Percentiles rank a stretch among this genome's conserved stretches.
Conservation (phyloP, 2,329 filamentous ascomycete genomes). For the Plectosphaerella sp. region DNA sequence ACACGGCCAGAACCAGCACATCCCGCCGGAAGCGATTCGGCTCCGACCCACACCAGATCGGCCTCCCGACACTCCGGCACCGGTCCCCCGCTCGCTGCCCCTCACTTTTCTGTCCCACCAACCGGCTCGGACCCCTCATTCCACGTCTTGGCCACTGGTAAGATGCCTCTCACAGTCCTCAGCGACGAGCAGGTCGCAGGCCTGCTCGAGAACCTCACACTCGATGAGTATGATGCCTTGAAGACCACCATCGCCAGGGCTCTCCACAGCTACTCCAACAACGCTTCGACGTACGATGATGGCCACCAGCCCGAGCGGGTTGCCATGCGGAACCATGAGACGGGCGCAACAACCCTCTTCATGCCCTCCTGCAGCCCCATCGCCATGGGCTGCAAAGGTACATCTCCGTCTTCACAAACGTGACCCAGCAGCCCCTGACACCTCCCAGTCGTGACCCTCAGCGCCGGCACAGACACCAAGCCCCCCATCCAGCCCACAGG, state of each 20-base stretch:
- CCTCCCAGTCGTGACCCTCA: conserved; percentile 56
- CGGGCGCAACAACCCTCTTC: conserved; percentile 61
- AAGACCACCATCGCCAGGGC: conserved; percentile 43
- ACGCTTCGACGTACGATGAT: conserved; percentile 36
- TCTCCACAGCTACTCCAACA: conserved; percentile 59
- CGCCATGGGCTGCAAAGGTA: conserved; percentile 66
- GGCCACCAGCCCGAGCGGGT: conserved; percentile 51
- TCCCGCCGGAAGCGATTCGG: too few relatives aligned
- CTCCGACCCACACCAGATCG: background rate
- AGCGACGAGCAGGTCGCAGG: conserved; percentile 51
- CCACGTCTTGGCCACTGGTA: conserved; percentile 11
- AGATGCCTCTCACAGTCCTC: conserved; percentile 55
- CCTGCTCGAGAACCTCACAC: conserved; percentile 48
- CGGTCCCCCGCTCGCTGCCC: background rate
- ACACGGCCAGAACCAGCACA: too few relatives aligned
- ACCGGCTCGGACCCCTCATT: background rate
- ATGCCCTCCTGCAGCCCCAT: conserved; percentile 65
- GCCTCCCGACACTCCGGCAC: background rate
- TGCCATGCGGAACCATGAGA: conserved; percentile 39
- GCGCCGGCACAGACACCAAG: conserved; percentile 30
- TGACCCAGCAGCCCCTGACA: conserved; percentile 5
- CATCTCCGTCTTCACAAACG: conserved; percentile 7
- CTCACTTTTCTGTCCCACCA: background rate
- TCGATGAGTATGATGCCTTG: conserved; percentile 49
- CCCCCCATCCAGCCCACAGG: conserved; percentile 51